Evolutionary conservation across 352 stramenopile genomes (phyloP), one percentile per base, ranked within the genome.

Genomic region (Thraustochytrium aureum): DNA sequence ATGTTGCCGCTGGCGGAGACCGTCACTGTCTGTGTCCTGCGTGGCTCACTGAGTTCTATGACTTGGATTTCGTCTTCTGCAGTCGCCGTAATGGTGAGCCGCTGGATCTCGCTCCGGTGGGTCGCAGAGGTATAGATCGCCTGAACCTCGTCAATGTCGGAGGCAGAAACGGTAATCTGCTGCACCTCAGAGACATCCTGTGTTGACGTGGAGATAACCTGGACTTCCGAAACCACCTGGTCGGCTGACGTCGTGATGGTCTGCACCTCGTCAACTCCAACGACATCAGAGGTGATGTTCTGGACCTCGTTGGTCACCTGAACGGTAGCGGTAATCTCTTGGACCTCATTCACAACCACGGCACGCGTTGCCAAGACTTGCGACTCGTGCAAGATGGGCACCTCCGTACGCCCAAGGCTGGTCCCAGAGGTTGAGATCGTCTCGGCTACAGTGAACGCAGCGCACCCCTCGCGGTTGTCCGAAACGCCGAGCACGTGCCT

Each of bases 301-400:
- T 99, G 94, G 6, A 94, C 85, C 84, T 99, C 95, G 83, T 99
- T 99, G 20, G 88, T 94, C 14, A 99, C 95, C 67, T 94, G 87
- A 7, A 97, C 92, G 0, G 92, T 96, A 0, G 91, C 93, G 79
- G 95, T 88, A 4, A 99, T 90, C 61, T 90, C 91, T 76, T 99
- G 95, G 61, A 96, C 91, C 85, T 98, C 95, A 59, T 94, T 92
- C 3, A 95, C 86, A 6, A 97, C 88, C 32, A 91, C 86, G 22
- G 83, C 89, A 33, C 87, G 87, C 2, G 97, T 74, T 20, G 89
- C 86, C 17, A 98, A 42, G 1, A 88, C 87, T 72, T 98, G 92
- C 41, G 97, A 89, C 76, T 98, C 94, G 59, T 90, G 92, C 45
- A 97, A 86, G 45, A 97, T 91, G 1, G 91, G 90, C 45, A 65